These are phyloP conservation scores for Narthecium ossifragum DNA, from an alignment of 106 monocot genomes.

Conservation along the genomic window DNA sequence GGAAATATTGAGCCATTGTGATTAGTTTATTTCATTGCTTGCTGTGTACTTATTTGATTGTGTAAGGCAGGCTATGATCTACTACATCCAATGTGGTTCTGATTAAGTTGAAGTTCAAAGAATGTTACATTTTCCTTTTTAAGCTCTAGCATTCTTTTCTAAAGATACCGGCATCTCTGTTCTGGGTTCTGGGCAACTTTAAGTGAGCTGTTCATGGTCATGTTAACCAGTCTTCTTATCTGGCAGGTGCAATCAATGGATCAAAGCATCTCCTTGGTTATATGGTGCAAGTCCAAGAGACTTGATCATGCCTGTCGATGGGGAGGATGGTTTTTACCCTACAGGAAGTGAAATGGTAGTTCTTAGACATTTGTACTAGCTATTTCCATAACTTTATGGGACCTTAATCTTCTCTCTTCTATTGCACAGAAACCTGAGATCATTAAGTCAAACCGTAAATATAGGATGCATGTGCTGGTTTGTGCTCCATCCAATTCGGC, in stretches of 20 bases:
- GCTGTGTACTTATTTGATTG: no score
- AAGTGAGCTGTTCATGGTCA: no score
- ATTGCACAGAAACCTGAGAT: constrained; percentile 78
- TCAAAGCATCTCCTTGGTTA: constrained; percentile 91
- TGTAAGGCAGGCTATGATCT: no score
- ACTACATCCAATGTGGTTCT: no score
- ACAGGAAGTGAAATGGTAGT: constrained; percentile 82
- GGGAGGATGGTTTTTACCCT: constrained; percentile 87
- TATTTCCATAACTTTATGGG: background rate
- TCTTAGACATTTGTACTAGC: constrained; percentile 5
- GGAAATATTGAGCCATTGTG: no score
- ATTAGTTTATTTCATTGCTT: no score
- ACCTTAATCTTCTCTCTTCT: background rate
- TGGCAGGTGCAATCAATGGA: constrained; percentile 64
- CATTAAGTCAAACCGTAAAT: constrained; percentile 79
- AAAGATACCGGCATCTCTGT: no score
- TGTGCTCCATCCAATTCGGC: constrained; percentile 99
- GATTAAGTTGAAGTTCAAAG: no score
- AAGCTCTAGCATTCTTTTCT: no score
- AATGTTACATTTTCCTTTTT: no score
- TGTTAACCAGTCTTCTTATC: background rate
- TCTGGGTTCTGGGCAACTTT: no score
- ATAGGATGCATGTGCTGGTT: constrained; percentile 92
- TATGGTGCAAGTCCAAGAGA: constrained; percentile 74
- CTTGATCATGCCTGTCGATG: constrained; percentile 66